Evolutionary conservation across 140 eudicot species (phyloP).

Genomic region (Bidens hawaiensis): DNA sequence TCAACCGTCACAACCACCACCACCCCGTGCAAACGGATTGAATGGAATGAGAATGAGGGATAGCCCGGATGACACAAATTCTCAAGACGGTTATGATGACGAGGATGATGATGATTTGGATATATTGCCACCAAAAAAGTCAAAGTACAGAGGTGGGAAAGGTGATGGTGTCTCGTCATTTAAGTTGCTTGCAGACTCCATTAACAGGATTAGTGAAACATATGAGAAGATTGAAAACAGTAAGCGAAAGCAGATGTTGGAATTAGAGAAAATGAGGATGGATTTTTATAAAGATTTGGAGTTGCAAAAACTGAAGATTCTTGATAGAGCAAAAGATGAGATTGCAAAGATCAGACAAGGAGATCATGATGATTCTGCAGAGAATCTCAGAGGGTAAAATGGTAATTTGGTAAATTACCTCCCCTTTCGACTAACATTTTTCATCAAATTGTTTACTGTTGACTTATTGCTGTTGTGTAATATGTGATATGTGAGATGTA

Average conservation of each 20-base stretch:
- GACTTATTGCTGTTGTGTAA: slow-evolving; percentile 41
- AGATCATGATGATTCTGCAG: slow-evolving; percentile 42
- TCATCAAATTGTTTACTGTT: slow-evolving; percentile 5
- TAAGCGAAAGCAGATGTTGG: slow-evolving; percentile 67
- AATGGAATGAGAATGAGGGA: slow-evolving; percentile 68
- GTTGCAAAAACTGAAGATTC: slow-evolving; percentile 57
- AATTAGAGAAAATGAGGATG: slow-evolving; percentile 78
- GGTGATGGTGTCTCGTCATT: slow-evolving; percentile 29
- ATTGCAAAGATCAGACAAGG: slow-evolving; percentile 44
- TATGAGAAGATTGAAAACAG: slow-evolving; percentile 57
- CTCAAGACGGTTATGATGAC: slow-evolving; percentile 25
- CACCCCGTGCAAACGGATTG: slow-evolving; percentile 51
- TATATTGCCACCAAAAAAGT: slow-evolving; percentile 42
- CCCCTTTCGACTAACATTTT: slow-evolving; percentile 11
- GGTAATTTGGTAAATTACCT: not conserved
- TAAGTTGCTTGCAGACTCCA: slow-evolving; percentile 57
- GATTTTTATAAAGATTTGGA: slow-evolving; percentile 66
- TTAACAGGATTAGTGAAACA: slow-evolving; percentile 56
- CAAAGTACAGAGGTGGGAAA: not conserved
- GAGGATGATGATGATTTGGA: slow-evolving; percentile 53
- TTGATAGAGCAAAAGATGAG: slow-evolving; percentile 63
- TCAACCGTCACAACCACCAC: too few relatives aligned
- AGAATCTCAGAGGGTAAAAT: slow-evolving; percentile 38
- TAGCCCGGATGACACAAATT: slow-evolving; percentile 50
- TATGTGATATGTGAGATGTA: slow-evolving; percentile 21